These are phyloP conservation scores for Linum tenue DNA, from an alignment of 345 rosid species.

Conservation along the genomic window DNA sequence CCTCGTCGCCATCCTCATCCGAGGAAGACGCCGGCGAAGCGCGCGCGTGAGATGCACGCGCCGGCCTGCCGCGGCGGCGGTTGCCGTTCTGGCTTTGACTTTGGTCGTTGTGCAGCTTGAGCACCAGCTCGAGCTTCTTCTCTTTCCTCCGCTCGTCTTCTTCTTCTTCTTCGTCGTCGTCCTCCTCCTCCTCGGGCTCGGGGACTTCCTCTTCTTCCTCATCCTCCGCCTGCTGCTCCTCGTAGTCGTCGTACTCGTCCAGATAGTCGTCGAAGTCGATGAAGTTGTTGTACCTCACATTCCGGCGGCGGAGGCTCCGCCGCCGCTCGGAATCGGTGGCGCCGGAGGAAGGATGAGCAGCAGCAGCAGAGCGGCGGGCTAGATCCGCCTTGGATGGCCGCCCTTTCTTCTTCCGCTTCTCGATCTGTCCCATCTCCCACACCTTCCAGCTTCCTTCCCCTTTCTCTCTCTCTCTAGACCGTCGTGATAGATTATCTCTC, in stretches of 20 bases:
- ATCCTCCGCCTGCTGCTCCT: constrained; percentile 7
- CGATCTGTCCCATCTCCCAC: constrained; percentile 75
- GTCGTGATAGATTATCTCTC: constrained; percentile 15
- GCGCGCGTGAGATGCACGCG: background rate
- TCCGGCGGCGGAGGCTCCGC: constrained; percentile 66
- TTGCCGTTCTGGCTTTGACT: background rate
- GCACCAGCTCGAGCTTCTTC: constrained; percentile 73
- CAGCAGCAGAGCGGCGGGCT: constrained; percentile 30
- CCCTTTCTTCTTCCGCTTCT: constrained; percentile 88
- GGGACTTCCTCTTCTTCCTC: constrained; percentile 25
- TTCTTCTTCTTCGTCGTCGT: constrained; percentile 31
- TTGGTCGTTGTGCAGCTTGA: constrained; percentile 42
- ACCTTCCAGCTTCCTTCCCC: constrained; percentile 2
- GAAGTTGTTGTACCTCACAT: constrained; percentile 64
- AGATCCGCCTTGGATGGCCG: constrained; percentile 95
- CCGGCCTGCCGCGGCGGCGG: background rate
- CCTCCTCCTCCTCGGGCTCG: constrained; percentile 9
- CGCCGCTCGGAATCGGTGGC: constrained; percentile 32
- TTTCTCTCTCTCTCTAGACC: constrained; percentile 22
- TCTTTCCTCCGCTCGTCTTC: constrained; percentile 43
- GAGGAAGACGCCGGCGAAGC: background rate
- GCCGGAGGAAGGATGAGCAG: constrained; percentile 18
- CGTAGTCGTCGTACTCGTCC: constrained; percentile 39
- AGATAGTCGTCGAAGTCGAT: constrained; percentile 67
- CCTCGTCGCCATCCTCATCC: constrained; percentile 24